A percentile compares a stretch with the other conserved stretches of the same genome.
Conservation (phyloP, 257 asterid species). For the Ilex asprella region DNA sequence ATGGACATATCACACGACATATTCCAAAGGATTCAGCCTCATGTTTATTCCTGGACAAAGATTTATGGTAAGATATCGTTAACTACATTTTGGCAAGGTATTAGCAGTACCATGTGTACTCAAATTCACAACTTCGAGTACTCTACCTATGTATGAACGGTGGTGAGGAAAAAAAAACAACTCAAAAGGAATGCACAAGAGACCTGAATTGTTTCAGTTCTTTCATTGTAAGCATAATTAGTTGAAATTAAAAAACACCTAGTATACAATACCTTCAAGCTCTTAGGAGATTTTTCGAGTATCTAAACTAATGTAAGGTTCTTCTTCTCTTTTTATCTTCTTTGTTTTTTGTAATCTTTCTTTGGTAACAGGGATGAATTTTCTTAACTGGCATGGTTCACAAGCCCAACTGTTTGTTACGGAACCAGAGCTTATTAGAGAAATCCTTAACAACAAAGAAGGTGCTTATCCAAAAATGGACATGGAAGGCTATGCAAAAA, state of each 20-base stretch:
- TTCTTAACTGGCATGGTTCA: constrained; percentile 40
- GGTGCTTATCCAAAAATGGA: constrained; percentile 36
- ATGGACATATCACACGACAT: constrained; percentile 52
- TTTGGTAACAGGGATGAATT: constrained; percentile 28
- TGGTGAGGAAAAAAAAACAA: too few species aligned
- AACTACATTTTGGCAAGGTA: too few species aligned
- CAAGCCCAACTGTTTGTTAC: constrained; percentile 33
- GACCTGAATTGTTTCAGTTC: background rate
- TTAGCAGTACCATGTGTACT: too few species aligned
- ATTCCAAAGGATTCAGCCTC: constrained; percentile 54
- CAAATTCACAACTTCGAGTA: too few species aligned
- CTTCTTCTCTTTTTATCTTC: too few species aligned
- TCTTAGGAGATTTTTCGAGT: too few species aligned
- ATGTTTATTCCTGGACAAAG: constrained; percentile 49
- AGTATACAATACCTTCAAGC: too few species aligned
- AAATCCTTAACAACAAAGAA: constrained; percentile 11
- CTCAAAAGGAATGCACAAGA: too few species aligned
- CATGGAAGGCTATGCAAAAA: constrained; percentile 29
- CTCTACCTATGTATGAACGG: too few species aligned
- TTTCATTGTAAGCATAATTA: background rate
- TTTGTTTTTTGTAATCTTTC: background rate
- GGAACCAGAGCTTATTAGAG: constrained; percentile 35
- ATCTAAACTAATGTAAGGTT: too few species aligned
- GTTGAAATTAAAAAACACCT: too few species aligned
- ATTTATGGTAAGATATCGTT: constrained; percentile 33